Evolutionary conservation across 805 yeast species (phyloP).

Genomic region (Cyberlindnera petersonii): DNA sequence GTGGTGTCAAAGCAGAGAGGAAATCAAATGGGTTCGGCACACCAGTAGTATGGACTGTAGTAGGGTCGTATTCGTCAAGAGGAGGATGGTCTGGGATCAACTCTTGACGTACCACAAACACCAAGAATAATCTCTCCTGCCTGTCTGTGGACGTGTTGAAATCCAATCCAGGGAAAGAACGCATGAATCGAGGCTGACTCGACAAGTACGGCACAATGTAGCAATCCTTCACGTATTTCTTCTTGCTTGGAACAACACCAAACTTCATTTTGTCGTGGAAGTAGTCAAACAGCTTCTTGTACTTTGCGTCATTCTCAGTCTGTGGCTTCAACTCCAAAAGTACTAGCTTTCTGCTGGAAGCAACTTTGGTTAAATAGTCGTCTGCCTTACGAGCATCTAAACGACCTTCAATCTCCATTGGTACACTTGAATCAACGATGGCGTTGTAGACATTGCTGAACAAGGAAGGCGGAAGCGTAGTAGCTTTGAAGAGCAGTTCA

Average conservation of each 20-base stretch:
- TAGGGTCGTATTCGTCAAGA: slow-evolving; percentile 5
- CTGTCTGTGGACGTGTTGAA: neutral
- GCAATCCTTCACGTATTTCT: slow-evolving; percentile 41
- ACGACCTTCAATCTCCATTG: slow-evolving; percentile 58
- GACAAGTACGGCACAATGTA: slow-evolving; percentile 35
- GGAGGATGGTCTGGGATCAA: slow-evolving; percentile 6
- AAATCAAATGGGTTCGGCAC: slow-evolving; percentile 17
- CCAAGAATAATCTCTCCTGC: slow-evolving; percentile 15
- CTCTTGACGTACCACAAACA: slow-evolving; percentile 25
- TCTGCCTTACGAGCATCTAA: slow-evolving; percentile 52
- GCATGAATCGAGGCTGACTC: slow-evolving; percentile 22
- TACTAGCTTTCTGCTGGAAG: slow-evolving; percentile 48
- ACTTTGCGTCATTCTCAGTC: slow-evolving; percentile 19
- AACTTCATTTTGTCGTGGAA: slow-evolving; percentile 35
- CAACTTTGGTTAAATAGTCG: slow-evolving; percentile 47
- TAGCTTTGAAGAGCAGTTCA: slow-evolving; percentile 26
- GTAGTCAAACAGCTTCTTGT: slow-evolving; percentile 30
- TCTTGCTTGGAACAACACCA: slow-evolving; percentile 43
- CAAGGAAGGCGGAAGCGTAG: slow-evolving; percentile 28
- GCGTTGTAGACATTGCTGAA: slow-evolving; percentile 10
- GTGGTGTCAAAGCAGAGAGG: slow-evolving; percentile 17
- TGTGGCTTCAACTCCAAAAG: slow-evolving; percentile 40
- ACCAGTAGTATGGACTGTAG: neutral
- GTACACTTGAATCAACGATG: slow-evolving; percentile 27
- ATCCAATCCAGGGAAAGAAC: slow-evolving; percentile 4